phyloP scores from a whole-genome alignment of 495 filamentous ascomycete species.

The Penicillium atrosanguineum region DNA sequence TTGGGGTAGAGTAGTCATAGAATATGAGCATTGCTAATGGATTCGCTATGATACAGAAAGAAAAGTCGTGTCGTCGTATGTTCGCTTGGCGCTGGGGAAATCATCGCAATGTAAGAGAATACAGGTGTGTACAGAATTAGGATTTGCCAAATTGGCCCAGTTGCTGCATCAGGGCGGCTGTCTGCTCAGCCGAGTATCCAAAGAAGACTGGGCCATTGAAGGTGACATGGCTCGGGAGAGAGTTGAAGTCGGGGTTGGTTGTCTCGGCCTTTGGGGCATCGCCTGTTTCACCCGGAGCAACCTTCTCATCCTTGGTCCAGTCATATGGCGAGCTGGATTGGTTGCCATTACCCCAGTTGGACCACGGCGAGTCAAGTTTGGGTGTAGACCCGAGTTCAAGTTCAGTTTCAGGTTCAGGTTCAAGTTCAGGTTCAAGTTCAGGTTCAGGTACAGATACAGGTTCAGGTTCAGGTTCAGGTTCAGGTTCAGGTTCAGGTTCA shows the following conservation, averaged over 20 bases:
- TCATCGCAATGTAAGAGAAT: background rate
- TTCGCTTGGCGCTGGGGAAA: constrained; percentile 9
- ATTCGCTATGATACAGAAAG: background rate
- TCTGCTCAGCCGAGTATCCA: constrained; percentile 78
- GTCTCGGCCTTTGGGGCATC: constrained; percentile 14
- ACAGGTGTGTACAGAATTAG: constrained; percentile 1
- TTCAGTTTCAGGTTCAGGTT: background rate
- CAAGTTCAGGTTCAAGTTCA: background rate
- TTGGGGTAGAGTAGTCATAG: background rate
- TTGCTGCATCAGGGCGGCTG: constrained; percentile 65
- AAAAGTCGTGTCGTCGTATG: constrained; percentile 18
- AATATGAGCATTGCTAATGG: background rate
- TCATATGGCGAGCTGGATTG: background rate
- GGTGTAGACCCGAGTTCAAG: background rate
- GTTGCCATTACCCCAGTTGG: constrained; percentile 8
- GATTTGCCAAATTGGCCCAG: constrained; percentile 17
- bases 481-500: background rate
- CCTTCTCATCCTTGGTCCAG: constrained; percentile 11
- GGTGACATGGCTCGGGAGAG: constrained; percentile 56
- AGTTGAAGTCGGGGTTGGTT: constrained; percentile 4
- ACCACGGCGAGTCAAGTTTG: constrained; percentile 3
- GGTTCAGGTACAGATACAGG: too few relatives aligned
- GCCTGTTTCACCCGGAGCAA: background rate
- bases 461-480: too few relatives aligned
- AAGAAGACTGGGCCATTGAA: constrained; percentile 90